Base-by-base conservation (phyloP, 1,284 basidiomycete genomes). In the Hymenochaete sp. region DNA sequence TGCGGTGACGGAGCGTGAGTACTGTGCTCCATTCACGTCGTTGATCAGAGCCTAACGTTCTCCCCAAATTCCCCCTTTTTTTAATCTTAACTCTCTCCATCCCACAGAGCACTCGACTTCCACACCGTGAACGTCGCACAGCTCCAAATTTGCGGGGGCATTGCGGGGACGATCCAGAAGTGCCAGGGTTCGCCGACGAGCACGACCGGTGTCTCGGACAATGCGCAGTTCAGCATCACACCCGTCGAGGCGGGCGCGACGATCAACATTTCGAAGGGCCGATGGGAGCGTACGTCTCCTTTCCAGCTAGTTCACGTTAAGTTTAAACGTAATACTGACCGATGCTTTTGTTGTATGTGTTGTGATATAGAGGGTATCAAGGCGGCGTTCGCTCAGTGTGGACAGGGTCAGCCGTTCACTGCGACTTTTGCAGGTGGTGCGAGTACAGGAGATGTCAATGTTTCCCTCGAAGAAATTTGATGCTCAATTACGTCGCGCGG, bases 191-290 rank as follows among this genome's bases (percentile, higher is more conserved):
- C 48, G 28, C 61, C 61, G 38, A 60, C 55, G 40, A 55, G 53
- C 6, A 62, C 59, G 16, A 54, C 52, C 29, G 61, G 61, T 38
- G 44, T 49, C 38, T 57, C 52, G 18, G 59, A 56, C 38, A 55
- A 57, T 48, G 58, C 55, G 31, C 47, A 52, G 33, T 61, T 62
- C 55, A 52, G 55, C 31, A 58, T 62, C 40, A 59, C 19, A 8
- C 61, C 61, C 22, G 58, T 54, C 37, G 46, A 53, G 10, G n/a
- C 27, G 33, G 59, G 59, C 29, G 61, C 57, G 36, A 54, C 52
- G 19, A 60, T 62, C 52, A 60, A 59, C 52, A 58, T 62, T 49
- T 57, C 55, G 33, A 62, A 62, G 56, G 61, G 61, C n/a, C 61
- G 61, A 35, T 62, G 61, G 61, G 61, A 62, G 50, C 60, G 46